Percentiles rank a stretch among this genome's conserved stretches.
phyloP scores from a whole-genome alignment of 2,329 filamentous ascomycete genomes.

The Sordariomycetes sp. region DNA sequence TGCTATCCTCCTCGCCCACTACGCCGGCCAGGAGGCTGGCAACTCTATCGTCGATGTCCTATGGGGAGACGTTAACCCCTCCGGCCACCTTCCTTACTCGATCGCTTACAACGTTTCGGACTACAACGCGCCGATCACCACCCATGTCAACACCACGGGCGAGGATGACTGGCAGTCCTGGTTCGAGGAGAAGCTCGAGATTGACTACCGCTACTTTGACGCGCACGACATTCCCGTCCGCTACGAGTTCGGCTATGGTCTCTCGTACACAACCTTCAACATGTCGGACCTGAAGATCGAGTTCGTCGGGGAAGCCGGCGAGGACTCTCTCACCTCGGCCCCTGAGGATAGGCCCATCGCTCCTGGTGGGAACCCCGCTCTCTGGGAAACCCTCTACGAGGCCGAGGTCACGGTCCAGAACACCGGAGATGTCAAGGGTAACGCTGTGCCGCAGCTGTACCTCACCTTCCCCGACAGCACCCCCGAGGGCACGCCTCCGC shows the following conservation, averaged over 20 bases:
- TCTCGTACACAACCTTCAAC: constrained; percentile 40
- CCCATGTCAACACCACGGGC: constrained; percentile 30
- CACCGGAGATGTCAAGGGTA: constrained; percentile 24
- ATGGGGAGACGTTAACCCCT: constrained; percentile 42
- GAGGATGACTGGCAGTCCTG: constrained; percentile 35
- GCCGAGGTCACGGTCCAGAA: constrained; percentile 27
- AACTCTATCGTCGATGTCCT: constrained; percentile 39
- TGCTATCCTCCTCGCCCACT: constrained; percentile 47
- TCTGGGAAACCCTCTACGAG: constrained; percentile 31
- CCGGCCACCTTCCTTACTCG: constrained; percentile 48
- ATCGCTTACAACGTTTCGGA: constrained; percentile 42
- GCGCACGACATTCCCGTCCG: constrained; percentile 30
- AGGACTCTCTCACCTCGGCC: constrained; percentile 13
- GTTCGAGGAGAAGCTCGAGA: constrained; percentile 35
- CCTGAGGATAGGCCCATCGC: constrained; percentile 24
- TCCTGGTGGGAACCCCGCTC: constrained; percentile 29
- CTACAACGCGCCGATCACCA: constrained; percentile 41
- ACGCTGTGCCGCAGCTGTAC: constrained; percentile 36
- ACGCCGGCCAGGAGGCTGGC: constrained; percentile 52
- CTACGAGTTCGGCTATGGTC: constrained; percentile 42
- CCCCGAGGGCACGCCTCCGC: constrained; percentile 24
- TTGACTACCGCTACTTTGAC: constrained; percentile 44
- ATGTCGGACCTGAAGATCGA: constrained; percentile 27
- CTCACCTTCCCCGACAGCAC: constrained; percentile 23
- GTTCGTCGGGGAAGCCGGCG: constrained; percentile 7